Evolutionary conservation across 768 basidiomycete species (phyloP).

Genomic region (Lentinula sp.): DNA sequence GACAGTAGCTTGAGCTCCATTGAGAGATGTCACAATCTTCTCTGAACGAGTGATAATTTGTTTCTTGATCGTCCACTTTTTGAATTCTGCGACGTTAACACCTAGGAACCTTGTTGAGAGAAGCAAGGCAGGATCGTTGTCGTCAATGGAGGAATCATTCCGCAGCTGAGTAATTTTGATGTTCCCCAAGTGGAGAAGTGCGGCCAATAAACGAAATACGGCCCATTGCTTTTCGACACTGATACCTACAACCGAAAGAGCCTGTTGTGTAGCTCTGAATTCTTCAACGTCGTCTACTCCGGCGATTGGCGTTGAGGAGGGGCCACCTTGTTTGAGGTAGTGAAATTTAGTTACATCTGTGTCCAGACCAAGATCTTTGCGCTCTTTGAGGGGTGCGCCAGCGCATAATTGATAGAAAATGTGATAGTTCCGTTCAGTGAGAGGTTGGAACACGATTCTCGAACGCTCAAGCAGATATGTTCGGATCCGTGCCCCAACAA

Average conservation of each 20-base stretch:
- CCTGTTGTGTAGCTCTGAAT: slow-evolving; percentile 89
- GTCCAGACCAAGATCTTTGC: slow-evolving; percentile 90
- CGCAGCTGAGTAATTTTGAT: slow-evolving; percentile 82
- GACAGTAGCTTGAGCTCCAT: slow-evolving; percentile 82
- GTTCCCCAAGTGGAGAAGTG: slow-evolving; percentile 95
- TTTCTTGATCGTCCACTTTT: slow-evolving; percentile 98
- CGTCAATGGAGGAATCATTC: slow-evolving; percentile 79
- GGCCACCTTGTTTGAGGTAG: slow-evolving; percentile 91
- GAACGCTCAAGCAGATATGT: slow-evolving; percentile 98
- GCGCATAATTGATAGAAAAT: slow-evolving; percentile 99
- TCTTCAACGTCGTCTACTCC: slow-evolving; percentile 97
- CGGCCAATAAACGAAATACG: slow-evolving; percentile 89
- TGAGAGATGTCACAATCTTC: slow-evolving; percentile 89
- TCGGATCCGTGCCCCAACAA: slow-evolving; percentile 97
- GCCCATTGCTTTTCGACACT: slow-evolving; percentile 98
- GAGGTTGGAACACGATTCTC: slow-evolving; percentile 94
- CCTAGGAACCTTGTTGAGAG: slow-evolving; percentile 88
- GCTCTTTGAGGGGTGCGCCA: slow-evolving; percentile 91
- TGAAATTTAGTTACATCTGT: slow-evolving; percentile 81
- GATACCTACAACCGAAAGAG: slow-evolving; percentile 94
- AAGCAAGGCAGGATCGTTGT: slow-evolving; percentile 72
- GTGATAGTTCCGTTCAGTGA: slow-evolving; percentile 97
- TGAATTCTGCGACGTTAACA: slow-evolving; percentile 87
- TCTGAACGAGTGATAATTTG: slow-evolving; percentile 92
- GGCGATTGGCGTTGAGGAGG: slow-evolving; percentile 75